Evolutionary conservation across 768 basidiomycete genomes (phyloP), one percentile per base, ranked within the genome.

Genomic region (Termitomyces sp.): DNA sequence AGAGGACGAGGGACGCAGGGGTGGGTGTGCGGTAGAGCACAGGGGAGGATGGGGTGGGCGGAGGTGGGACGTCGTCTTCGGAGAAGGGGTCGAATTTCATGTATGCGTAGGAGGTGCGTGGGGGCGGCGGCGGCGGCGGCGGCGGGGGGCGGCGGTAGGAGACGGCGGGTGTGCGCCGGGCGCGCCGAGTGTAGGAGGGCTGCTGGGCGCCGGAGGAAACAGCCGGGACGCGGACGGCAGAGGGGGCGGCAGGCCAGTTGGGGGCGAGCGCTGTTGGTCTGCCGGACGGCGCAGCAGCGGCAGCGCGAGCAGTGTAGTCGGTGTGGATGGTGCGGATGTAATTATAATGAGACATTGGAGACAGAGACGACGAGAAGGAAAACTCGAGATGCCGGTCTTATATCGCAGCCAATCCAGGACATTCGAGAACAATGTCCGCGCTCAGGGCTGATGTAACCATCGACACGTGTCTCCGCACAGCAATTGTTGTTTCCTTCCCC

Each of bases 281-380:
- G 14, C 58, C 56, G 56, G 63, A 55, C 43, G 61, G 47, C 25
- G 56, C 42, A 19, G 59, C 62, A 12, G 54, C 31, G 17, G 60
- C 27, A 11, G 46, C 12, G 37, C 54, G 57, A 21, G 57, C 59
- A 9, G 63, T 72, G 69, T 73, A 73, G 59, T 73, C 69, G 53
- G 74, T 72, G 61, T 76, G 73, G 68, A 76, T 71, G 57, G 73
- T 71, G 58, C 75, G 75, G 61, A 76, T 73, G 68, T 76, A 73
- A 65, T 73, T 73, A 68, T 76, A 73, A 65, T 73, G 73, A 17
- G 69, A 56, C 65, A 64, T 66, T 25, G 34, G 4, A 25, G 5
- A 16, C 25, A 23, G 44, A 8, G 8, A 7, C 5, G 16, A 37
- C 29, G 29, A 7, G 4, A 7, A 29, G 29, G 29, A 12, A n/a